Evolutionary conservation across 2,329 filamentous ascomycete species (phyloP).

Genomic region (Colletotrichum godetiae): DNA sequence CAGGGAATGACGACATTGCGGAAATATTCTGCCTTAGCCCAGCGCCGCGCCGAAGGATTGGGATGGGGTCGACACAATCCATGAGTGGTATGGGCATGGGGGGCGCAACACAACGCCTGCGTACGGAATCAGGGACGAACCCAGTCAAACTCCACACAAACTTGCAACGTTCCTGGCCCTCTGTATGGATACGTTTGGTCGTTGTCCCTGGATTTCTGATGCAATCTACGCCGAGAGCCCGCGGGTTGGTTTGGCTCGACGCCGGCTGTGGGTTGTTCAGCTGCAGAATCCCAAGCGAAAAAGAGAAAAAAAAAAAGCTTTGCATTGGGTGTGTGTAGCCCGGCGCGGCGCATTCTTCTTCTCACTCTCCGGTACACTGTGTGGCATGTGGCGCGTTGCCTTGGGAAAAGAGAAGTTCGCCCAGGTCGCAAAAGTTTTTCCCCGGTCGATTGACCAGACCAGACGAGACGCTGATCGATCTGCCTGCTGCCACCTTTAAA

Average conservation of each 20-base stretch:
- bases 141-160: constrained; percentile 32
- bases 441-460: neutral
- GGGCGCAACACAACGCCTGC: neutral
- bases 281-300: neutral
- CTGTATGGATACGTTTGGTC: constrained; percentile 8
- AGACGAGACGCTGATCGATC: constrained; percentile 1
- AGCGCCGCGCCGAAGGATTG: constrained; percentile 23
- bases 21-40: constrained; percentile 23
- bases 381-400: constrained; percentile 16
- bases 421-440: constrained; percentile 6
- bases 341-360: neutral
- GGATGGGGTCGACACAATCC: neutral
- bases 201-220: constrained; percentile 32
- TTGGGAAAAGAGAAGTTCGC: neutral
- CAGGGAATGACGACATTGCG: constrained; percentile 33
- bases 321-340: neutral
- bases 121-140: constrained; percentile 22
- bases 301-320: neutral
- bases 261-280: neutral
- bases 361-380: neutral
- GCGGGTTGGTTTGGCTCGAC: constrained; percentile 1
- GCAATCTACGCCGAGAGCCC: constrained; percentile 13
- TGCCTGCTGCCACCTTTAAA: constrained; percentile 10
- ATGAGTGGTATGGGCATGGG: neutral
- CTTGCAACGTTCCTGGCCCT: constrained; percentile 16